Percentiles rank a stretch among this genome's conserved stretches.
These are phyloP conservation scores for Teratosphaeria viscida DNA, from an alignment of 2,329 filamentous ascomycete genomes.

Conservation along the genomic window DNA sequence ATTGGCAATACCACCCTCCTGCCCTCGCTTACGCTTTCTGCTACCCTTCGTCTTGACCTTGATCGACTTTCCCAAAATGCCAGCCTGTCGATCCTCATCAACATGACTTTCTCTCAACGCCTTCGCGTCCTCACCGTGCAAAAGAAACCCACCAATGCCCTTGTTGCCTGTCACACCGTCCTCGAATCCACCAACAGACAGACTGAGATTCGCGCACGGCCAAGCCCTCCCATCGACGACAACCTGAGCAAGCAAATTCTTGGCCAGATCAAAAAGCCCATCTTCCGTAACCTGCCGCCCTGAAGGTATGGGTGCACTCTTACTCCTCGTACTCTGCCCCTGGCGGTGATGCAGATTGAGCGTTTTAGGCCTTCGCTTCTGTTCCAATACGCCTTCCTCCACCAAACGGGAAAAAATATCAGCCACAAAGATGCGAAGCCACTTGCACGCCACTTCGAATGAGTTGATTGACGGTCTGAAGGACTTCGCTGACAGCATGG, in stretches of 20 bases:
- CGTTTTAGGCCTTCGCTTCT: conserved; percentile 74
- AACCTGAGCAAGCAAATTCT: conserved; percentile 65
- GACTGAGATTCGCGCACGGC: conserved; percentile 83
- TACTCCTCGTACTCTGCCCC: conserved; percentile 61
- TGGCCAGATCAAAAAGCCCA: conserved; percentile 63
- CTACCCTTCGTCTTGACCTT: conserved; percentile 10
- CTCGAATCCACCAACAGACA: conserved; percentile 87
- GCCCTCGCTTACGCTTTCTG: conserved; percentile 28
- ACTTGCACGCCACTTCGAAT: conserved; percentile 66
- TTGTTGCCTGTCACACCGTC: conserved; percentile 74
- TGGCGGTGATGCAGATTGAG: conserved; percentile 77
- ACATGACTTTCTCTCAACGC: conserved; percentile 27
- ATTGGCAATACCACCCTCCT: conserved; percentile 22
- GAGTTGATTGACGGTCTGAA: conserved; percentile 77
- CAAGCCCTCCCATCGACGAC: conserved; percentile 68
- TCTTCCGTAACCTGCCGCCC: conserved; percentile 64
- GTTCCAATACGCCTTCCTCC: conserved; percentile 81
- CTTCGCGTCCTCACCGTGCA: conserved; percentile 52
- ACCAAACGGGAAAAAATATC: conserved; percentile 85
- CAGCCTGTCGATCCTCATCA: conserved; percentile 2
- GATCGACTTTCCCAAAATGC: neutral
- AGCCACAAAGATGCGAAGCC: conserved; percentile 82
- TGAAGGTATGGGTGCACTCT: conserved; percentile 64
- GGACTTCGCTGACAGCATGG: conserved; percentile 93
- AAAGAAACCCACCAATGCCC: conserved; percentile 77